A percentile compares a stretch with the other conserved stretches of the same genome.
phyloP scores from a whole-genome alignment of 2,329 filamentous ascomycete species.

The Rhynchosporium secalis region DNA sequence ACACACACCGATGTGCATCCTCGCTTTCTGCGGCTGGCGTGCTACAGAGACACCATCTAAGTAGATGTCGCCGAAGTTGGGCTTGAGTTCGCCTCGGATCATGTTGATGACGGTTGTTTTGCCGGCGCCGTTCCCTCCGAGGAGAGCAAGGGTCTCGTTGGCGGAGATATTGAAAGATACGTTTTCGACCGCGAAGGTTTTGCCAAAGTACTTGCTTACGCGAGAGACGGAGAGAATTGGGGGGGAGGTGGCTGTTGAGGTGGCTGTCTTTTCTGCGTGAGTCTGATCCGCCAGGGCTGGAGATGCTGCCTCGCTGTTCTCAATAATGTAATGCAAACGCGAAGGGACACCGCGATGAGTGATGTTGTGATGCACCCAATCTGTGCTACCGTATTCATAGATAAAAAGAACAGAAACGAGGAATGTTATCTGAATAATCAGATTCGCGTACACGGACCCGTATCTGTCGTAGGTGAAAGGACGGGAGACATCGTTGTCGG shows the following conservation, averaged over 20 bases:
- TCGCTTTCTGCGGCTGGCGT: slow-evolving; percentile 29
- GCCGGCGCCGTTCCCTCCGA: slow-evolving; percentile 66
- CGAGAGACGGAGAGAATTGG: slow-evolving; percentile 61
- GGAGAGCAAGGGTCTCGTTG: slow-evolving; percentile 62
- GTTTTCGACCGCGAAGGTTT: slow-evolving; percentile 59
- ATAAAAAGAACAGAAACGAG: slow-evolving; percentile 24
- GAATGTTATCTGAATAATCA: slow-evolving; percentile 35
- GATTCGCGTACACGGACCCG: slow-evolving; percentile 32
- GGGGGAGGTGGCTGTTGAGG: slow-evolving; percentile 35
- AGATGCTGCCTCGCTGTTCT: slow-evolving; percentile 34
- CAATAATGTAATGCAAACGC: slow-evolving; percentile 33
- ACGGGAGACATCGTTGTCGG: slow-evolving; percentile 24
- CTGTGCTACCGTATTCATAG: slow-evolving; percentile 36
- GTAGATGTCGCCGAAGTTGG: slow-evolving; percentile 58
- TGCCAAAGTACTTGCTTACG: slow-evolving; percentile 60
- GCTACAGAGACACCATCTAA: slow-evolving; percentile 59
- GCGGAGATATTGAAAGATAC: slow-evolving; percentile 62
- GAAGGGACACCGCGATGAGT: slow-evolving; percentile 29
- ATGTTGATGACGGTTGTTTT: slow-evolving; percentile 67
- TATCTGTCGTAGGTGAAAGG: slow-evolving; percentile 33
- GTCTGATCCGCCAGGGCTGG: not conserved
- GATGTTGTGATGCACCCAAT: slow-evolving; percentile 32
- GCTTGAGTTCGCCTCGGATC: slow-evolving; percentile 62
- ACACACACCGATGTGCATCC: slow-evolving; percentile 39
- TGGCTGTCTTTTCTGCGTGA: slow-evolving; percentile 33